phyloP scores from a whole-genome alignment of 352 stramenopile genomes.

The Globisporangium emineosum region DNA sequence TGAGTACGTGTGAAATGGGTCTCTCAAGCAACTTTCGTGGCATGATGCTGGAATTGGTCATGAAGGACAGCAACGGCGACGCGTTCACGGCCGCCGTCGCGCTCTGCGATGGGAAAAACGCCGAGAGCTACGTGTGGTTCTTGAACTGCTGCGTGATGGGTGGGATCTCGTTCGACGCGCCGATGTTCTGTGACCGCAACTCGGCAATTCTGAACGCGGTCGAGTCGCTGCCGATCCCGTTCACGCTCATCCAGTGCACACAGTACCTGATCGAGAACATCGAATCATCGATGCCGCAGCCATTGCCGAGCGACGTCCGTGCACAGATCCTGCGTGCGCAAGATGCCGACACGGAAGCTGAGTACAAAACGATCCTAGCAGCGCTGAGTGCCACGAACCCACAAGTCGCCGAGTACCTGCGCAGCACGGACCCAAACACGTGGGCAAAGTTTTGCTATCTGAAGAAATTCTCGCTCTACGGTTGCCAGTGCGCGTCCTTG shows the following conservation, averaged over 20 bases:
- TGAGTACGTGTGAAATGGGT: constrained; percentile 30
- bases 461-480: constrained; percentile 31
- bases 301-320: constrained; percentile 18
- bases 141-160: constrained; percentile 30
- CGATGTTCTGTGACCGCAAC: constrained; percentile 37
- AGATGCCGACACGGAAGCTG: constrained; percentile 25
- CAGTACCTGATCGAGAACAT: constrained; percentile 28
- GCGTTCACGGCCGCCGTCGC: constrained; percentile 31
- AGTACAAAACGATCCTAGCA: constrained; percentile 27
- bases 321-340: constrained; percentile 30
- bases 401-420: constrained; percentile 22
- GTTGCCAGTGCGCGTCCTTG: constrained; percentile 33
- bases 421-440: constrained; percentile 23
- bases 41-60: constrained; percentile 33
- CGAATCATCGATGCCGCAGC: constrained; percentile 30
- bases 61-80: constrained; percentile 41
- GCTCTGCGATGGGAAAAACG: constrained; percentile 31
- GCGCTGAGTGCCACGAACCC: constrained; percentile 20
- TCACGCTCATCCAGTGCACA: constrained; percentile 42
- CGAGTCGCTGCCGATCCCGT: constrained; percentile 25
- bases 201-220: constrained; percentile 25
- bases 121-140: constrained; percentile 44
- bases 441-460: constrained; percentile 46
- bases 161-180: constrained; percentile 28
- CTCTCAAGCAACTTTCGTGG: constrained; percentile 38